Base-by-base conservation (phyloP, 768 basidiomycete species). In the Suillus ampliporus region DNA sequence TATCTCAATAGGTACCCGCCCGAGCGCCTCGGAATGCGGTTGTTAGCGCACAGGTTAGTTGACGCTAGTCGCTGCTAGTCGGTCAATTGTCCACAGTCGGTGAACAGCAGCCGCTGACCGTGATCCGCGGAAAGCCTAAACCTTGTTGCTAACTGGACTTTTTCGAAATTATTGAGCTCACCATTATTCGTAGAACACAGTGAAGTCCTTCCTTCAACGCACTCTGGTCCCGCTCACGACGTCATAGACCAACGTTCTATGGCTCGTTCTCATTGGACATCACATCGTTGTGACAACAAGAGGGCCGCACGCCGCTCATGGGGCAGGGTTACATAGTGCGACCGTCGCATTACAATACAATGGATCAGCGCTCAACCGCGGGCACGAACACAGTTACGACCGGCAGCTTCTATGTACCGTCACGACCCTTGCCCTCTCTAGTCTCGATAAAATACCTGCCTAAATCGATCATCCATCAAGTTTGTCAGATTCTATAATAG, bases 391-490 rank as follows among this genome's bases (percentile, higher is more conserved):
- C 46, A 23, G 21, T 21, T n/a, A n/a, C 8, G 10, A n/a, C 43
- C 19, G 19, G 6, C n/a, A n/a, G 17, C 40, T 41, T 44, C 43
- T 19, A 46, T 11, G 44, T 46, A 46, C 13, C 46, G 21, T 10
- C 8, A 5, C 21, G 52, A 53, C 52, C 52, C 34, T 35, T 13
- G 3, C 19, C 17, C 5, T 51, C 50, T 28, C 19, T 51, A 31
- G 5, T 28, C 52, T 53, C 52, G 34, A 53, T 21, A 53, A 11
- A 10, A 9, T 21, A 15, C 53, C 21, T 54, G 53, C 53, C 53
- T 56, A 56, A 56, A 56, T 40, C 6, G 54, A 56, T 56, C 23
- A 28, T 56, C 54, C 54, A 15, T 11, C 14, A 19, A 4, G 37
- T 54, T 37, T 21, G 19, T 35, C 19, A 52, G 3, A 17, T 28